phyloP scores from a whole-genome alignment of 2,329 filamentous ascomycete genomes.

The Trichoderma sp. region DNA sequence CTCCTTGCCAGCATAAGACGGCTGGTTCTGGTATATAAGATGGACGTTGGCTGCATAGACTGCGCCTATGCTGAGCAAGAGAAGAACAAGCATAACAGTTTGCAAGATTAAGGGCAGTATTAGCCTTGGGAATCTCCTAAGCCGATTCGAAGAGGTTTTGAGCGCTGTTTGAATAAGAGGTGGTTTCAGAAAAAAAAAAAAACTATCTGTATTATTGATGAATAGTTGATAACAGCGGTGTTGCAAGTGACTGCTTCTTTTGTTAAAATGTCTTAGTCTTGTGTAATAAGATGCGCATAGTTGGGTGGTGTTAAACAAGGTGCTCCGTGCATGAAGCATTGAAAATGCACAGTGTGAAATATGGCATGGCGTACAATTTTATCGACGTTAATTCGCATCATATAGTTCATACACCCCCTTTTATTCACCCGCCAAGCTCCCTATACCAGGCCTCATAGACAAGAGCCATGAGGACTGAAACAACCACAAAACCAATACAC shows the following conservation, averaged over 20 bases:
- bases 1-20: slow-evolving; percentile 10
- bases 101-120: not conserved
- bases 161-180: not conserved
- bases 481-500: not conserved
- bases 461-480: not conserved
- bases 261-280: not conserved
- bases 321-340: not conserved
- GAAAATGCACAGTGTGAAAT: not conserved
- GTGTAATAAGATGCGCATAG: too few species aligned
- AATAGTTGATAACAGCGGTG: not conserved
- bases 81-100: not conserved
- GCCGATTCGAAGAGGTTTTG: not conserved
- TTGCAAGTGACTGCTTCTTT: not conserved
- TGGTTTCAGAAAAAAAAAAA: not conserved
- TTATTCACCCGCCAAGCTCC: not conserved
- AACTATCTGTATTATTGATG: not conserved
- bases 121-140: not conserved
- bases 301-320: not conserved
- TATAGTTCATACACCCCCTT: not conserved
- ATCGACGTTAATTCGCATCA: not conserved
- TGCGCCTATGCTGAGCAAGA: not conserved
- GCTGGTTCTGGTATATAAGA: slow-evolving; percentile 11
- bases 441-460: not conserved
- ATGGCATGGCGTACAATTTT: not conserved
- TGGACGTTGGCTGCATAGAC: not conserved